Evolutionary conservation across 352 stramenopile genomes (phyloP), one percentile per base, ranked within the genome.

Genomic region (Thraustotheca clavata): DNA sequence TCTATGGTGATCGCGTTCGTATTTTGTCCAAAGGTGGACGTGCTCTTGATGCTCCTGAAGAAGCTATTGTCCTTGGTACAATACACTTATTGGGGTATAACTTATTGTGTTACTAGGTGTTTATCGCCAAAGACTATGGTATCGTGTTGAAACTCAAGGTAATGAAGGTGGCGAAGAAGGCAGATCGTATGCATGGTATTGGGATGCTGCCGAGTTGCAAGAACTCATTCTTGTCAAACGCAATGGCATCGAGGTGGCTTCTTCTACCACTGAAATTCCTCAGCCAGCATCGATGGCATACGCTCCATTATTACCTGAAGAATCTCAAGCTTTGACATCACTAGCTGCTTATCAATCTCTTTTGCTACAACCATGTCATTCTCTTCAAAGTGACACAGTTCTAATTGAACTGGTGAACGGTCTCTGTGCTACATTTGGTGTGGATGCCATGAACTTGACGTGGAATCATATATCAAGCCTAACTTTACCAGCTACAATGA

Each of bases 151-250:
- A 67, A 97, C 91, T 9, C 95, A 98, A 73, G 96, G 96, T 59
- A 98, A 95, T 52, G 94, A 98, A 82, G 95, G 94, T 34, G 89
- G 92, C 8, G 86, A 95, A 40, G 86, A 95, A 91, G 88, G 81
- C 38, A 96, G 71, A 67, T 81, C 76, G 60, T 98, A 87, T 94
- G 89, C 92, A 4, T 99, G 95, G 95, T 98, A 96, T 69, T 98
- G 93, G 79, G 88, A 95, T 40, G 73, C 96, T 67, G 93, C 78
- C 46, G 96, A 99, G 61, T 75, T 98, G 1, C 69, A 73, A 1
- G 86, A 94, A 49, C 69, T 95, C 11, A 67, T 94, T 55, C 59
- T 95, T 36, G 75, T 95, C 67, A 80, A 83, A 49, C 79, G 86
- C 22, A 75, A 77, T n/a, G 83, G 79, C 18, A 91, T 92, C 57